Base-by-base conservation (phyloP, 2,329 filamentous ascomycete species). In the Cercospora berteroae region DNA sequence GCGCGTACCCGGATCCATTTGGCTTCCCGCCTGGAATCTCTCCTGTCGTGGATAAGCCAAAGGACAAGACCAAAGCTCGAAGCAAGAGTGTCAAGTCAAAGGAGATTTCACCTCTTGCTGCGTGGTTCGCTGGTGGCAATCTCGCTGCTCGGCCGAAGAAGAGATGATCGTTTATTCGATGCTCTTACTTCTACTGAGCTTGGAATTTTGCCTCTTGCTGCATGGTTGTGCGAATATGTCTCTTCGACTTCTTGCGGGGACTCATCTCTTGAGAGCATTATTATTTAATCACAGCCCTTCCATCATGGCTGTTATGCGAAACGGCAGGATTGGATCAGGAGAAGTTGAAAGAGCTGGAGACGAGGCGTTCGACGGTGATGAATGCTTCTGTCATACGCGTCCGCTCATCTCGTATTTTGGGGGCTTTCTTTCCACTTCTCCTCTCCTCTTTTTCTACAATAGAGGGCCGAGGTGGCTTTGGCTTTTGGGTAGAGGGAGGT, bases 91-190 rank as follows among this genome's bases (percentile, higher is more conserved):
- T 69, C 25, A 66, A 62, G 61, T 61, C 70, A 31, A 75, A 74
- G 64, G 71, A 74, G 48, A 67, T 74, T 10, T 69, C 72, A 5
- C 69, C 67, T 25, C 67, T 74, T 18, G 69, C 70, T 44, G 73
- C 74, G 20, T 77, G 75, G 75, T 74, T 77, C 60, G 72, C 71
- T 33, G 74, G 74, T 33, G 73, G 73, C 3, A 64, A 65, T 23
- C 36, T 72, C 36, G 68, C 65, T 65, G 65, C 69, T 5, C 67
- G 67, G 29, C 44, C 66, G 2, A 64, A 66, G 62, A 67, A 65
- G 62, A 70, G 52, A 42, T 64, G 52, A 58, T 48, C 5, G 3
- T 5, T 27, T 7, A 13, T 7, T 56, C 27, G n/a, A 42, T 44
- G 3, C 25, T 33, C 29, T 33, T 61, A 1, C 48, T 52, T 13